A percentile compares a stretch with the other conserved stretches of the same genome.
Evolutionary conservation across 768 basidiomycete species (phyloP).

Genomic region (Clitopilus hobsonii): DNA sequence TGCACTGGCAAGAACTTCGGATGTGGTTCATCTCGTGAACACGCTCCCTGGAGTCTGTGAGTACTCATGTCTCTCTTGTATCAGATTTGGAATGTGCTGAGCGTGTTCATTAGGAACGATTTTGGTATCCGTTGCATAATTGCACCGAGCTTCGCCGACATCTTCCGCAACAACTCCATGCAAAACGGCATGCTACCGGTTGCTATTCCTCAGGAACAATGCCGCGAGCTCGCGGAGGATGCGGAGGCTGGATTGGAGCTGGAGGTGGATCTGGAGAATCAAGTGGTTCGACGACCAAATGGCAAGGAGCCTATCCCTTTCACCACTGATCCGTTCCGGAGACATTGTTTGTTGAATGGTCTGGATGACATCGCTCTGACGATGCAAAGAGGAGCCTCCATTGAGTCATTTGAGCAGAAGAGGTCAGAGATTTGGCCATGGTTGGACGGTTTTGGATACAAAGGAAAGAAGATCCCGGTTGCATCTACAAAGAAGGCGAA

Average conservation of each 20-base stretch:
- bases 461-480: slow-evolving; percentile 70
- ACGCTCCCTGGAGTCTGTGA: slow-evolving; percentile 85
- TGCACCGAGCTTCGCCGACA: slow-evolving; percentile 87
- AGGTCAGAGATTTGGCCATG: slow-evolving; percentile 86
- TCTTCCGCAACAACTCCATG: slow-evolving; percentile 86
- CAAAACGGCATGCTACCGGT: slow-evolving; percentile 92
- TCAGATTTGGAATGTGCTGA: slow-evolving; percentile 1
- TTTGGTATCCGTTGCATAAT: slow-evolving; percentile 88
- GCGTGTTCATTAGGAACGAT: slow-evolving; percentile 52
- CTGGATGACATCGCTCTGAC: slow-evolving; percentile 96
- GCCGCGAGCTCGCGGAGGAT: slow-evolving; percentile 69
- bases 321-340: slow-evolving; percentile 82
- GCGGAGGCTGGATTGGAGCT: slow-evolving; percentile 72
- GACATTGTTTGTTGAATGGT: slow-evolving; percentile 92
- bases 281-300: slow-evolving; percentile 70
- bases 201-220: slow-evolving; percentile 62
- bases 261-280: slow-evolving; percentile 80
- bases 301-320: slow-evolving; percentile 75
- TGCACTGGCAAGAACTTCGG: slow-evolving; percentile 89
- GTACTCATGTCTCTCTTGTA: slow-evolving; percentile 20
- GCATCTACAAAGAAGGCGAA: slow-evolving; percentile 30
- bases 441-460: slow-evolving; percentile 94
- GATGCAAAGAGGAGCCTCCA: slow-evolving; percentile 70
- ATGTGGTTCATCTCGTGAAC: slow-evolving; percentile 86
- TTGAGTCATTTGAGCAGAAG: slow-evolving; percentile 74